Percentiles rank a stretch among this genome's conserved stretches.
These are phyloP conservation scores for Teratosphaeria viscida DNA, from an alignment of 2,329 filamentous ascomycete genomes.

Conservation along the genomic window DNA sequence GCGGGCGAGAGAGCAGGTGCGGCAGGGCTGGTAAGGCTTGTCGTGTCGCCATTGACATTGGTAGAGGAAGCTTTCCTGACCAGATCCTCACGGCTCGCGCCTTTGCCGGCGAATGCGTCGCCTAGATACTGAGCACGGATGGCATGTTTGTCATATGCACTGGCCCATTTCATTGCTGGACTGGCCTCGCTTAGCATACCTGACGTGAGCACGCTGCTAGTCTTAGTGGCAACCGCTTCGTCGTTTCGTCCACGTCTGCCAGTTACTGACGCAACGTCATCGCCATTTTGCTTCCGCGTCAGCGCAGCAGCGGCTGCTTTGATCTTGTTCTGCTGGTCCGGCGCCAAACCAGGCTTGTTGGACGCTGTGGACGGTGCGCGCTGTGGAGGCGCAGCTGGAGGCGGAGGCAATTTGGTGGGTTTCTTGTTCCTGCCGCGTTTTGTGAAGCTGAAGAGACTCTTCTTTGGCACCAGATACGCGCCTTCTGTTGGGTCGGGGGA, in stretches of 20 bases:
- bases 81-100: conserved; percentile 18
- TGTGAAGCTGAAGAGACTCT: conserved; percentile 70
- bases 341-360: conserved; percentile 76
- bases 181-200: conserved; percentile 83
- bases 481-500: conserved; percentile 73
- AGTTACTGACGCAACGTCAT: conserved; percentile 40
- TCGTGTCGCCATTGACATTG: conserved; percentile 16
- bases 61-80: conserved; percentile 13
- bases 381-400: conserved; percentile 32
- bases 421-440: conserved; percentile 63
- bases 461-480: conserved; percentile 91
- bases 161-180: conserved; percentile 94
- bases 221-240: conserved; percentile 55
- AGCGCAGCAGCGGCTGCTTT: conserved; percentile 82
- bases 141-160: conserved; percentile 81
- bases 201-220: conserved; percentile 78
- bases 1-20: conserved; percentile 6
- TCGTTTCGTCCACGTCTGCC: conserved; percentile 45
- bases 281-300: conserved; percentile 46
- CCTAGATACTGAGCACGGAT: conserved; percentile 77
- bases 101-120: conserved; percentile 54
- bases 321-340: conserved; percentile 86
- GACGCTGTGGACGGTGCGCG: conserved; percentile 40
- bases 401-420: conserved; percentile 49
- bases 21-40: conserved; percentile 4